Evolutionary conservation across 2,329 filamentous ascomycete species (phyloP).

Genomic region (Orbilia javanica): DNA sequence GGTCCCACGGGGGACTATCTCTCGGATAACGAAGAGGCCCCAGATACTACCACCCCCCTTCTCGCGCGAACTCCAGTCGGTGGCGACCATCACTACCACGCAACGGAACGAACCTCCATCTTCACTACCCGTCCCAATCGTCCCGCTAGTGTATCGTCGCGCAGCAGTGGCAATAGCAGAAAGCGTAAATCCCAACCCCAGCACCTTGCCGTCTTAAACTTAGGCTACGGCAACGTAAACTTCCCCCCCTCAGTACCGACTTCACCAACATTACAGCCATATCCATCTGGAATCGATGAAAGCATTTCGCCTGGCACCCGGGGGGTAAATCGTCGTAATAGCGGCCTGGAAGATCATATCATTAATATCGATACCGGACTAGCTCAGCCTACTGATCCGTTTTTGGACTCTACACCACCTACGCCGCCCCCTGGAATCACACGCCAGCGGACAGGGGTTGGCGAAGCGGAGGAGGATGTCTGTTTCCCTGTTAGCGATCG

Average conservation of each 20-base stretch:
- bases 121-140: slow-evolving; percentile 50
- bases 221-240: slow-evolving; percentile 70
- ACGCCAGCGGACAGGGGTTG: slow-evolving; percentile 71
- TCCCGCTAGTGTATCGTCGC: slow-evolving; percentile 66
- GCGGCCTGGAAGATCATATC: slow-evolving; percentile 66
- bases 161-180: slow-evolving; percentile 64
- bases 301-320: slow-evolving; percentile 26
- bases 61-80: slow-evolving; percentile 10
- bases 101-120: slow-evolving; percentile 41
- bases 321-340: slow-evolving; percentile 46
- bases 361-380: slow-evolving; percentile 68
- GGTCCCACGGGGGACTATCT: slow-evolving; percentile 55
- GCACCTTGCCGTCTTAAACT: neutral
- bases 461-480: slow-evolving; percentile 84
- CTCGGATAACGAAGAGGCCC: slow-evolving; percentile 46
- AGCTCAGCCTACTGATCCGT: slow-evolving; percentile 50
- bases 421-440: slow-evolving; percentile 66
- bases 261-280: slow-evolving; percentile 70
- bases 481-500: slow-evolving; percentile 88
- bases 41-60: slow-evolving; percentile 35
- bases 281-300: slow-evolving; percentile 40
- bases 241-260: slow-evolving; percentile 77
- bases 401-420: slow-evolving; percentile 64
- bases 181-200: slow-evolving; percentile 40
- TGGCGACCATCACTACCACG: slow-evolving; percentile 16